Evolutionary conservation across 768 basidiomycete genomes (phyloP).

Genomic region (Russula brevipes): DNA sequence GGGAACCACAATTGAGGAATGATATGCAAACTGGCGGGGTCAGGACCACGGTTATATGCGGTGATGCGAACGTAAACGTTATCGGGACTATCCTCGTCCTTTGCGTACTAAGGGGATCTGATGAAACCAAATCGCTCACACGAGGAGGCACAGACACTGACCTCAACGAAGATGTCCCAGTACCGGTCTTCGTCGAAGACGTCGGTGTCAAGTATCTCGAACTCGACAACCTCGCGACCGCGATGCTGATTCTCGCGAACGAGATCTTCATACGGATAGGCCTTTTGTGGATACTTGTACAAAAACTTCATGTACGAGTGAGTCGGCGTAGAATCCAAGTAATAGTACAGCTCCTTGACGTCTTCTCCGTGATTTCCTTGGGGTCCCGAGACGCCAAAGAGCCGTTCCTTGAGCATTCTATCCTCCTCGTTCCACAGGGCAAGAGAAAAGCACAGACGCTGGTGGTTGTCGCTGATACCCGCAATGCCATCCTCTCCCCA

Average conservation of each 20-base stretch:
- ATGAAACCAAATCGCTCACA: background rate
- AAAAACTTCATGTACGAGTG: conserved; percentile 99
- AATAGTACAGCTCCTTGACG: conserved; percentile 98
- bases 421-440: conserved; percentile 95
- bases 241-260: conserved; percentile 80
- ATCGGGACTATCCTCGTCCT: conserved; percentile 89
- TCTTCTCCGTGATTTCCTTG: conserved; percentile 99
- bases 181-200: conserved; percentile 89
- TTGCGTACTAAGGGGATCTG: conserved; percentile 69
- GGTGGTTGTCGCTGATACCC: conserved; percentile 96
- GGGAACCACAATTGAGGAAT: conserved; percentile 96
- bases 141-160: conserved; percentile 35
- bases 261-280: conserved; percentile 91
- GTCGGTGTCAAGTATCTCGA: conserved; percentile 90
- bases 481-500: conserved; percentile 99
- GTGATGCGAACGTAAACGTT: conserved; percentile 91
- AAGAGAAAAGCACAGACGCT: conserved; percentile 84
- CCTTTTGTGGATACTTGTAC: conserved; percentile 95
- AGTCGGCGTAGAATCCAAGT: conserved; percentile 96
- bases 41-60: conserved; percentile 93
- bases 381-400: conserved; percentile 94
- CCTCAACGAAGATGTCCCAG: conserved; percentile 99
- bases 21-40: conserved; percentile 88
- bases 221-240: conserved; percentile 82
- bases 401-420: conserved; percentile 90